These are phyloP conservation scores for Penicillium occitanis DNA, from an alignment of 2,329 filamentous ascomycete species.

Conservation along the genomic window DNA sequence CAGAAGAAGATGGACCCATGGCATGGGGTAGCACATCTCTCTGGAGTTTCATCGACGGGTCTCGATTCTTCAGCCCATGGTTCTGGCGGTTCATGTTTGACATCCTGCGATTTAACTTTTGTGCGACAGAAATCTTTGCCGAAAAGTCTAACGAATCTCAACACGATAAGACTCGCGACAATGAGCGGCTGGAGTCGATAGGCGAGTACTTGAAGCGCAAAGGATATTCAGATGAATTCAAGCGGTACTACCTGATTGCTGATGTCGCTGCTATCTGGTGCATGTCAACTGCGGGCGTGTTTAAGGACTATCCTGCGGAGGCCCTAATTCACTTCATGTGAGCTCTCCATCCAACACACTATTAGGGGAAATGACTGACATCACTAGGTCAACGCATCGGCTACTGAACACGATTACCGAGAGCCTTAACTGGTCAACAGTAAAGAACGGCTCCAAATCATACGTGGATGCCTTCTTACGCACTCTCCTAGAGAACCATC, in stretches of 20 bases:
- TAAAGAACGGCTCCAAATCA: slow-evolving; percentile 16
- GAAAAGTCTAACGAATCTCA: neutral
- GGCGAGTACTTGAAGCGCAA: slow-evolving; percentile 14
- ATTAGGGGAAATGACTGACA: neutral
- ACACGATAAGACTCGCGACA: neutral
- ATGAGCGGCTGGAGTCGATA: slow-evolving; percentile 8
- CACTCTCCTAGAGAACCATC: neutral
- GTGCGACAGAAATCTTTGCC: slow-evolving; percentile 3
- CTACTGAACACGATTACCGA: slow-evolving; percentile 3
- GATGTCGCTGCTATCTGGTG: slow-evolving; percentile 8
- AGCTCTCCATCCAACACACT: neutral
- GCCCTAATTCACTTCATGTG: slow-evolving; percentile 15
- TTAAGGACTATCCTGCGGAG: slow-evolving; percentile 4
- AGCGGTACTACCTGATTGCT: slow-evolving; percentile 9
- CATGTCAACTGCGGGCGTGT: slow-evolving; percentile 2
- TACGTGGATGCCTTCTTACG: slow-evolving; percentile 14
- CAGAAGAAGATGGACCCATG: neutral
- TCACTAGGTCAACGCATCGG: slow-evolving; percentile 8
- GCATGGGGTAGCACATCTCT: slow-evolving; percentile 15
- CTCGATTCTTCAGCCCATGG: slow-evolving; percentile 7
- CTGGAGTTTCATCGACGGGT: slow-evolving; percentile 1
- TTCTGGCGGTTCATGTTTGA: slow-evolving; percentile 20
- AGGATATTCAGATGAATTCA: slow-evolving; percentile 15
- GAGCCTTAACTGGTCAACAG: slow-evolving; percentile 3
- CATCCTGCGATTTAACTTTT: slow-evolving; percentile 14